phyloP scores from a whole-genome alignment of 2,329 filamentous ascomycete genomes.

The Aspergillus aculeatinus region DNA sequence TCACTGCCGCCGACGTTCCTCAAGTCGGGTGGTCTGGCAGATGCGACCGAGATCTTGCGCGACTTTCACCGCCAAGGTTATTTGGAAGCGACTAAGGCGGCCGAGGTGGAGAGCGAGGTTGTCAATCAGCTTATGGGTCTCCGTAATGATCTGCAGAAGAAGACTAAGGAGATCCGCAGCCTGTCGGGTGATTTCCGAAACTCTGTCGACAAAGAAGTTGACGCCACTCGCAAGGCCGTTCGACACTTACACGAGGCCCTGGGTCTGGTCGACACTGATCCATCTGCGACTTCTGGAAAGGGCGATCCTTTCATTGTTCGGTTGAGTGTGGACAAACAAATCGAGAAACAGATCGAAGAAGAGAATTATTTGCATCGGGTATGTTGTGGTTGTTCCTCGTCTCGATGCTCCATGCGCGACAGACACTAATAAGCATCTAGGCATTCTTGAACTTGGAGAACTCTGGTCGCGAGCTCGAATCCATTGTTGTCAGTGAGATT shows the following conservation, averaged over 20 bases:
- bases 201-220: conserved; percentile 91
- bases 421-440: conserved; percentile 46
- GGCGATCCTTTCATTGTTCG: conserved; percentile 89
- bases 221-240: conserved; percentile 75
- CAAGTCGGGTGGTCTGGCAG: conserved; percentile 76
- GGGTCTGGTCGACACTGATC: conserved; percentile 75
- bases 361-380: conserved; percentile 96
- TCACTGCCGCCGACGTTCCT: conserved; percentile 73
- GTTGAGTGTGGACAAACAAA: conserved; percentile 80
- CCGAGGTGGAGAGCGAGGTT: conserved; percentile 87
- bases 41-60: conserved; percentile 77
- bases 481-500: conserved; percentile 94
- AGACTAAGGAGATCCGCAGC: conserved; percentile 97
- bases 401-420: conserved; percentile 6
- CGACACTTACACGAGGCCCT: conserved; percentile 78
- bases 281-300: conserved; percentile 73
- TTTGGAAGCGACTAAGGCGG: conserved; percentile 79
- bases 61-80: conserved; percentile 80
- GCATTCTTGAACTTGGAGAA: conserved; percentile 92
- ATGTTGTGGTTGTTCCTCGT: conserved; percentile 33
- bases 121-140: conserved; percentile 82
- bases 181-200: conserved; percentile 96
- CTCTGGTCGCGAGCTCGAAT: conserved; percentile 90
- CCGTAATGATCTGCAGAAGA: conserved; percentile 84
- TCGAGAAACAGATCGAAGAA: conserved; percentile 91